Conservation (phyloP, 345 rosid genomes). For the Euclidium syriacum region DNA sequence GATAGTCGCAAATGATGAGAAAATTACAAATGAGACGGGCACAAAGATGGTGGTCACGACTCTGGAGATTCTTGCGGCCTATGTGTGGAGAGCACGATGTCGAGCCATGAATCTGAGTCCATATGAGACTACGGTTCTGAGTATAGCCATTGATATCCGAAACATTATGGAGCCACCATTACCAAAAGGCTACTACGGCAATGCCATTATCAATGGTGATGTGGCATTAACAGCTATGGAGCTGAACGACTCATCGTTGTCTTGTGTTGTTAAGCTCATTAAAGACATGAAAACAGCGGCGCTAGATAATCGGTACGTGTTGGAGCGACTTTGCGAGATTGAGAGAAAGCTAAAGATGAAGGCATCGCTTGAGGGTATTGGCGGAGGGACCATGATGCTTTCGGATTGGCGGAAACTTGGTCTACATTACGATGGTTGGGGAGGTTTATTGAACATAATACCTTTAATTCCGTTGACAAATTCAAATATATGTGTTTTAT, state of each 20-base stretch:
- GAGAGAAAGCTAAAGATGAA: slow-evolving; percentile 19
- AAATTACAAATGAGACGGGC: neutral
- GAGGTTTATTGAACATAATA: slow-evolving; percentile 33
- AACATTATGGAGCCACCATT: slow-evolving; percentile 29
- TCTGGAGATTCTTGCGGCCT: slow-evolving; percentile 37
- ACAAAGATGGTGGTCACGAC: slow-evolving; percentile 25
- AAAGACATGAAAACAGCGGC: slow-evolving; percentile 29
- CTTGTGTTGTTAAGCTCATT: slow-evolving; percentile 25
- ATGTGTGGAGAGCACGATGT: slow-evolving; percentile 40
- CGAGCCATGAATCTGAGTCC: slow-evolving; percentile 36
- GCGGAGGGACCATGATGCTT: slow-evolving; percentile 21
- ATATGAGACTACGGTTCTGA: slow-evolving; percentile 13
- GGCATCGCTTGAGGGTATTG: neutral
- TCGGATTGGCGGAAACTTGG: slow-evolving; percentile 47
- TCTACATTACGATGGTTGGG: slow-evolving; percentile 26
- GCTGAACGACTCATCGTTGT: slow-evolving; percentile 26
- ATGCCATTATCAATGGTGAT: slow-evolving; percentile 26
- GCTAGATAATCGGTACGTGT: slow-evolving; percentile 5
- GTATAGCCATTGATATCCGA: slow-evolving; percentile 28
- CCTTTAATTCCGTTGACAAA: slow-evolving; percentile 29
- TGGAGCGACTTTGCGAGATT: neutral
- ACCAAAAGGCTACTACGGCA: slow-evolving; percentile 45
- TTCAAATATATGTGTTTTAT: slow-evolving; percentile 28
- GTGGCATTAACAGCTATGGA: slow-evolving; percentile 22
- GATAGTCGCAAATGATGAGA: slow-evolving; percentile 11